These are phyloP conservation scores for Tetraselmis chui DNA, from an alignment of 139 green algal species.

Conservation along the genomic window DNA sequence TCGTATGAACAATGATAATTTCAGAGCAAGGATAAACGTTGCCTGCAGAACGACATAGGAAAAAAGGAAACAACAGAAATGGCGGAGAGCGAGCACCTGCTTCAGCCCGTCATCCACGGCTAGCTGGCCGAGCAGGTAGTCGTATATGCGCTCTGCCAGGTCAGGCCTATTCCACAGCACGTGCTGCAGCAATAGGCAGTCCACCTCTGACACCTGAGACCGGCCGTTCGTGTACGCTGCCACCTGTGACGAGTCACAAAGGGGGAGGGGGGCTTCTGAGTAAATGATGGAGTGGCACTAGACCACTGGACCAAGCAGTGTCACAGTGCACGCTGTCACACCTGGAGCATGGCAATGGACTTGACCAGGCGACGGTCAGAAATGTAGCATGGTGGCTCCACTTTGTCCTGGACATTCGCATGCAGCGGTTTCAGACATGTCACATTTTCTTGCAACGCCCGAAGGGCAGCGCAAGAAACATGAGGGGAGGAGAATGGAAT, in stretches of 20 bases:
- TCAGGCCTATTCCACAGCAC: constrained; percentile 77
- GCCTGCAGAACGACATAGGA: neutral
- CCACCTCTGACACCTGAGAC: constrained; percentile 53
- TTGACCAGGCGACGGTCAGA: constrained; percentile 88
- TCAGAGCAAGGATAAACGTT: neutral
- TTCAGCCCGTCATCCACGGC: constrained; percentile 60
- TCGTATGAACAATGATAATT: neutral
- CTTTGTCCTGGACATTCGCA: constrained; percentile 86
- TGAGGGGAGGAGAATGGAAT: neutral
- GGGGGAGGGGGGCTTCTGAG: too few species aligned
- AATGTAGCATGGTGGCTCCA: constrained; percentile 86
- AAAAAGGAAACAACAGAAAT: neutral
- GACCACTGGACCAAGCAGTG: too few species aligned
- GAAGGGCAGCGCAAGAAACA: too few species aligned
- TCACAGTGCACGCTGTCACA: too few species aligned
- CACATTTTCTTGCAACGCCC: too few species aligned
- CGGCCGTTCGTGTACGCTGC: constrained; percentile 74
- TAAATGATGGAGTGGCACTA: too few species aligned
- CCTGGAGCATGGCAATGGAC: constrained; percentile 50
- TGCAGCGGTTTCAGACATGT: too few species aligned
- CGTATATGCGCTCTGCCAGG: constrained; percentile 59
- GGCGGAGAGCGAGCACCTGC: constrained; percentile 49
- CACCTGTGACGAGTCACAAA: too few species aligned
- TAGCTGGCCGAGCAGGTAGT: constrained; percentile 73
- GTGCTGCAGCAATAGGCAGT: constrained; percentile 85